Evolutionary conservation across 2,329 filamentous ascomycete species (phyloP), one percentile per base, ranked within the genome.

Genomic region (Hypoxylon sp.): DNA sequence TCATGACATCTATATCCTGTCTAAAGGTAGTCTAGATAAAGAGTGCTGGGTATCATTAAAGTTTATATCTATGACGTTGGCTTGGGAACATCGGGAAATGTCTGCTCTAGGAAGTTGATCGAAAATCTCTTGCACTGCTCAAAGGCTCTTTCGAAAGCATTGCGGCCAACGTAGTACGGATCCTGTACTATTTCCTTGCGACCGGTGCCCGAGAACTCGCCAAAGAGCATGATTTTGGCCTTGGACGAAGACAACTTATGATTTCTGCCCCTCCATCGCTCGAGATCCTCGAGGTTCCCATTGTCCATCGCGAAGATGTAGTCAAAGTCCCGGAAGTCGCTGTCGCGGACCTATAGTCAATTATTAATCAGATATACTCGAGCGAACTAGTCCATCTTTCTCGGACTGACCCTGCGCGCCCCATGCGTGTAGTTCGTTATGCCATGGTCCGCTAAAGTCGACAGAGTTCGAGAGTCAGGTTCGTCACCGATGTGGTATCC

Each of bases 231-330:
- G 58, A 97, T 88, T 76, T 88, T 85, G 3, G 88, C 89, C 77
- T 87, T 88, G 32, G 84, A 79, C 35, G 86, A 84, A n/a, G 81
- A 80, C 8, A 85, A 82, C 72, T 87, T 87, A 72, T 87, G 84
- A n/a, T 52, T 67, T 65, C 85, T 82, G 63, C 78, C 74, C 70
- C 88, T 83, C 76, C 91, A 80, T 35, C 88, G 88, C 7, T 86
- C 84, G 48, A 97, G 82, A 78, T 98, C 98, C 53, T 89, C 88
- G 52, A 97, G 83, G 78, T 98, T 98, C 50, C 89, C 88, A 53
- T 88, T 85, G 78, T 99, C 96, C 96, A 99, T 99, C 67, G 93
- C 94, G 63, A 99, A 90, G 67, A 99, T 90, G 81, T 97, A 98
- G 80, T 98, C 93, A 76, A 98, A 98, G 15, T 87, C 85, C 62